phyloP scores from a whole-genome alignment of 495 filamentous ascomycete species.

The Daldinia caldariorum region DNA sequence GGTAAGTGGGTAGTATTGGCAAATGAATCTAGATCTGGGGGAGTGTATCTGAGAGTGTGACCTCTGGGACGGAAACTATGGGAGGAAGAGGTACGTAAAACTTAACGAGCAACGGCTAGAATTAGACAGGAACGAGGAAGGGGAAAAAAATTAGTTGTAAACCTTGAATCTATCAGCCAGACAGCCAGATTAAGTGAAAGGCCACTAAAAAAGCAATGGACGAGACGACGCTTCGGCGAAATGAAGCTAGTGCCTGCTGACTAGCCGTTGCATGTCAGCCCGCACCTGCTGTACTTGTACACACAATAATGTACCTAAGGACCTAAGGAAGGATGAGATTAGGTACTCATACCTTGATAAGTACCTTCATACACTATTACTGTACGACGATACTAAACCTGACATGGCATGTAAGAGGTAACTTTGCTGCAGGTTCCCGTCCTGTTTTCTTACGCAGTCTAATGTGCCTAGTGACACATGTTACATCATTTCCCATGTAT shows the following conservation, averaged over 20 bases:
- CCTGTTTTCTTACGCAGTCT: conserved; percentile 11
- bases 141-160: conserved; percentile 21
- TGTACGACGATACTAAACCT: conserved; percentile 3
- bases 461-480: conserved; percentile 8
- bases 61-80: conserved; percentile 8
- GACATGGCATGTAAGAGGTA: background rate
- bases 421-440: conserved; percentile 28
- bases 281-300: background rate
- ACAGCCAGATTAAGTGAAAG: conserved; percentile 29
- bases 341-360: background rate
- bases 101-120: conserved; percentile 12
- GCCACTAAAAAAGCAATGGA: conserved; percentile 5
- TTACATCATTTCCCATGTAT: conserved; percentile 28
- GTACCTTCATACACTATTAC: background rate
- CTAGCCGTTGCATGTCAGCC: conserved; percentile 9
- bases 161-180: conserved; percentile 34
- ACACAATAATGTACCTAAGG: no score
- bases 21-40: conserved; percentile 25
- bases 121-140: conserved; percentile 20
- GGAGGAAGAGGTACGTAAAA: conserved; percentile 24
- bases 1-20: conserved; percentile 1
- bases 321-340: no score
- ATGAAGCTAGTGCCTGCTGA: conserved; percentile 25
- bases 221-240: conserved; percentile 33
- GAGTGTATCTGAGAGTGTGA: conserved; percentile 25